Evolutionary conservation across 164 flowering plant species (phyloP).

Genomic region (Nymphaea colorata): DNA sequence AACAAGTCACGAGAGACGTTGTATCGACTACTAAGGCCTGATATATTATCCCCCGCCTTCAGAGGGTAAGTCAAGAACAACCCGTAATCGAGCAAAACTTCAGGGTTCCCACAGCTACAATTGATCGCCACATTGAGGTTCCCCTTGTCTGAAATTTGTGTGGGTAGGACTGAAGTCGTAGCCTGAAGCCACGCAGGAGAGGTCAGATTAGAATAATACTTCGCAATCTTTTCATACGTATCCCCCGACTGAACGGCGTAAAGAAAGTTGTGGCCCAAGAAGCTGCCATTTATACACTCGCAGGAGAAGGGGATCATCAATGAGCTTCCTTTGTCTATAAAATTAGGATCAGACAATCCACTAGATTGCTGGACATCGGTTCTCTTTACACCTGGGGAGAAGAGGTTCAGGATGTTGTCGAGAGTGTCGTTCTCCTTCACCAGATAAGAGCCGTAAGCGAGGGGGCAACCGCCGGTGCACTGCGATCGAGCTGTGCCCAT

Average conservation of each 20-base stretch:
- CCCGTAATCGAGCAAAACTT: conserved; percentile 38
- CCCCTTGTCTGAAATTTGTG: conserved; percentile 18
- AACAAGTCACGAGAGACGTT: conserved; percentile 14
- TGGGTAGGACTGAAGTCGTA: conserved; percentile 13
- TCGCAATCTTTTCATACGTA: conserved; percentile 30
- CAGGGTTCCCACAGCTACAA: conserved; percentile 44
- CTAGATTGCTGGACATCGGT: conserved; percentile 18
- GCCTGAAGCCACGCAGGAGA: conserved; percentile 18
- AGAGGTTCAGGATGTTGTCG: conserved; percentile 3
- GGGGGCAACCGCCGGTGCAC: conserved; percentile 19
- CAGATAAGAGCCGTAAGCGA: conserved; percentile 58
- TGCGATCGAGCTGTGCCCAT: neutral
- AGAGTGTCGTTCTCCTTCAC: conserved; percentile 25
- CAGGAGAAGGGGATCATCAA: conserved; percentile 51
- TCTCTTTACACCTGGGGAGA: neutral
- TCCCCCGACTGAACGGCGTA: conserved; percentile 20
- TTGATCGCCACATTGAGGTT: conserved; percentile 43
- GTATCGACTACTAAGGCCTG: conserved; percentile 3
- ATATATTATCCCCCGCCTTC: conserved; percentile 22
- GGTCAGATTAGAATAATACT: conserved; percentile 33
- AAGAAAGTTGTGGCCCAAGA: conserved; percentile 29
- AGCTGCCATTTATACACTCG: conserved; percentile 27
- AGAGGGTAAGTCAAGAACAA: conserved; percentile 55
- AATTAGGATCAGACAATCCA: conserved; percentile 19
- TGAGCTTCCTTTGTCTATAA: conserved; percentile 10